Base-by-base conservation (phyloP, 2,329 filamentous ascomycete species). In the Leptoxyphium fumago region DNA sequence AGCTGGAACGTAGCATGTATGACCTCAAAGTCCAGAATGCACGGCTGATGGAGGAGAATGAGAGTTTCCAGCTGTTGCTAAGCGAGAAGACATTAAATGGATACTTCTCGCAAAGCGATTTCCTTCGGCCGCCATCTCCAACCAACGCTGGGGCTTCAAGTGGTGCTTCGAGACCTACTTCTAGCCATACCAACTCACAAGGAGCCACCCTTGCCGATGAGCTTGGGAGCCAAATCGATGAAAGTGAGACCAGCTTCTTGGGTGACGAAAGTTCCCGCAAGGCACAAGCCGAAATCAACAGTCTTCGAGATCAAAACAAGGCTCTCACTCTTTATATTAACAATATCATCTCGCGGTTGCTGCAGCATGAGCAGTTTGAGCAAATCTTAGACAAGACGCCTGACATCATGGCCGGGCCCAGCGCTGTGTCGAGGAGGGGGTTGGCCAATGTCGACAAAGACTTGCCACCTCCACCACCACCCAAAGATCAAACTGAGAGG, bases 271-370 rank as follows among this genome's bases (percentile, higher is more conserved):
- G 68, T 50, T 73, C 79, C 39, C 66, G 67, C 40, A 78, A 77
- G 43, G 70, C 91, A 10, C 88, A 95, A 60, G 65, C 72, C 10
- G 89, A 96, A 55, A 64, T 91, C 52, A 86, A 83, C 63, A 73
- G 76, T 8, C 70, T 85, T 54, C 89, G 84, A 66, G 89, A 94
- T 61, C 82, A 94, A 69, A 96, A 98, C 71, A 96, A 96, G 70
- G 91, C 91, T 28, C 72, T 98, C 54, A 94, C 87, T 18, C 72
- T 96, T 51, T 98, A 98, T 69, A 95, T 98, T 70, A 94, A 96
- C 75, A 94, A 91, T 68, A 96, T 98, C 62, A 94, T 98, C 61
- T 91, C 91, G 62, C 83, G 91, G 45, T 77, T 98, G 39, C 74
- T 98, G 49, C 84, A 94, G 60, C 84, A 95, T 64, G 84, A 94